Conservation (phyloP, 139 green algal species). For the Microglena sp. region DNA sequence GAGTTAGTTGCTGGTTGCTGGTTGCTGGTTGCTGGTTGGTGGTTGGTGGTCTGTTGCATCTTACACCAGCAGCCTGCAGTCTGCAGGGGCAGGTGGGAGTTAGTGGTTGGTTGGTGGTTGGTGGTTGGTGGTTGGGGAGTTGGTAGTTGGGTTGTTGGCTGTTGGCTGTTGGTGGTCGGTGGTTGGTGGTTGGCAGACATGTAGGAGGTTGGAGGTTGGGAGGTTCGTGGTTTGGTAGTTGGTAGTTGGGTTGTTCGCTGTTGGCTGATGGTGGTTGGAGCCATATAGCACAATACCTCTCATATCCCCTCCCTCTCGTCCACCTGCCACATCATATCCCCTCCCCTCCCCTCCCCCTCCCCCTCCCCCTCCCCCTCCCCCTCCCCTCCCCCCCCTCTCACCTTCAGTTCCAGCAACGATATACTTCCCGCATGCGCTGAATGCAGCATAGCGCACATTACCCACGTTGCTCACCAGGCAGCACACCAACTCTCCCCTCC, state of each 20-base stretch:
- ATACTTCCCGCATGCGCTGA: not conserved
- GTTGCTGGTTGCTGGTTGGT: not conserved
- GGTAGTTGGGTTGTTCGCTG: not conserved
- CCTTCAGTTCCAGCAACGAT: not conserved
- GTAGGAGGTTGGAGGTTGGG: too few species aligned
- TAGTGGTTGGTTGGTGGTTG: too few species aligned
- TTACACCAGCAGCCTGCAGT: slow-evolving; percentile 10
- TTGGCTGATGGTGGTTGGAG: not conserved
- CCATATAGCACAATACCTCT: too few species aligned
- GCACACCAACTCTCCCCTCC: too few species aligned
- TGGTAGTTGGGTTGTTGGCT: not conserved
- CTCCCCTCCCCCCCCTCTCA: not conserved
- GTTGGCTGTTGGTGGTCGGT: too few species aligned
- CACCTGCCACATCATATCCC: too few species aligned
- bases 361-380: too few species aligned
- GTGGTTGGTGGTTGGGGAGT: too few species aligned
- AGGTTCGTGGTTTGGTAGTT: not conserved
- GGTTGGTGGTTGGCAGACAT: not conserved
- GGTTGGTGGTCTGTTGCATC: not conserved
- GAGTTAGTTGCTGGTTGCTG: not conserved
- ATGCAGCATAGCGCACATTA: not conserved
- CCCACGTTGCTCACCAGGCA: not conserved
- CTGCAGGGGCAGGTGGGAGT: not conserved
- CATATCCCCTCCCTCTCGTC: too few species aligned
- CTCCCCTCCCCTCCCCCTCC: too few species aligned